Evolutionary conservation across 495 filamentous ascomycete species (phyloP).

Genomic region (Penicillium lagena): DNA sequence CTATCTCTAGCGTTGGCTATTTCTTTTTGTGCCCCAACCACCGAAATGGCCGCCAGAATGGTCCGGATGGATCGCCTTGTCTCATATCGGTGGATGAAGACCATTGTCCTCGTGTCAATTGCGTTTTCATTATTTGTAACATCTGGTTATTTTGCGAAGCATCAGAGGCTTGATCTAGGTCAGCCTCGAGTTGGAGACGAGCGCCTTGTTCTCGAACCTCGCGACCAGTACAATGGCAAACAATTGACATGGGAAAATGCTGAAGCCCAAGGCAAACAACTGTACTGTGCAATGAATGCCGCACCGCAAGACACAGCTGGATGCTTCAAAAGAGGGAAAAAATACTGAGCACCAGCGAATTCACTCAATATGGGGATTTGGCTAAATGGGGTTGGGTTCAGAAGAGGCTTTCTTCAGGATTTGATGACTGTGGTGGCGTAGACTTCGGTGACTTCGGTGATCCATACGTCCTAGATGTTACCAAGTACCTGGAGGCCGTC

Average conservation of each 20-base stretch:
- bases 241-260: neutral
- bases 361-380: neutral
- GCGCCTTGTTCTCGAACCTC: neutral
- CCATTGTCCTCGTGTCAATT: no score
- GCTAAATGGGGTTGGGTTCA: neutral
- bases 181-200: neutral
- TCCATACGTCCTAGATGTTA: neutral
- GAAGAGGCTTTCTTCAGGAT: neutral
- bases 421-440: no score
- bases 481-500: neutral
- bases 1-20: no score
- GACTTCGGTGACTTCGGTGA: no score
- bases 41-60: no score
- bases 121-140: no score
- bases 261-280: neutral
- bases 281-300: neutral
- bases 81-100: no score
- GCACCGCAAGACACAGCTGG: neutral
- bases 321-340: neutral
- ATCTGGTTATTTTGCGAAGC: no score
- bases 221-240: neutral
- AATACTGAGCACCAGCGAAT: neutral
- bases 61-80: no score
- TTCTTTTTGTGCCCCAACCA: no score
- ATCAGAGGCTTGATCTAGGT: neutral